Evolutionary conservation across 148 eudicot species (phyloP).

Genomic region (Rhododendron mucronatum): DNA sequence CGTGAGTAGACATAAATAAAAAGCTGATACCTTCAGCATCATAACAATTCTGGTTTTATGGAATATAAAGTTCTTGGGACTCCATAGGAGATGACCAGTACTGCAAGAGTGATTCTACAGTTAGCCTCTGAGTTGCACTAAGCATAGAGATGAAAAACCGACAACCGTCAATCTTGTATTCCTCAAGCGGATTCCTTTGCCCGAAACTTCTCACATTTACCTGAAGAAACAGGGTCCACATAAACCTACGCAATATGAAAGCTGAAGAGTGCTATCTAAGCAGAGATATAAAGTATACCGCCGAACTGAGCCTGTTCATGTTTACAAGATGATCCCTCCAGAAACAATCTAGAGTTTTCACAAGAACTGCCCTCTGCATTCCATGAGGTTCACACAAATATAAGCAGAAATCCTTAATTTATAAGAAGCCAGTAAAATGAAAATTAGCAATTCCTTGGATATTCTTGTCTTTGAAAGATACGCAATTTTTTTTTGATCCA

Average conservation of each 20-base stretch:
- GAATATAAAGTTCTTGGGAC: slow-evolving; percentile 51
- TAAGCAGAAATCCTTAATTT: neutral
- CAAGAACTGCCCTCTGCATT: slow-evolving; percentile 74
- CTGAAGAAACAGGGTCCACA: slow-evolving; percentile 32
- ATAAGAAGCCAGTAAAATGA: neutral
- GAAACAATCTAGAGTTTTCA: slow-evolving; percentile 85
- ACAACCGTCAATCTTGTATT: slow-evolving; percentile 97
- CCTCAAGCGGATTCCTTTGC: slow-evolving; percentile 95
- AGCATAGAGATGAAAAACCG: slow-evolving; percentile 97
- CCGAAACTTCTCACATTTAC: slow-evolving; percentile 97
- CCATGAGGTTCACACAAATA: slow-evolving; percentile 7
- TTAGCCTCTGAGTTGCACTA: slow-evolving; percentile 80
- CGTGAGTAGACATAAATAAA: neutral
- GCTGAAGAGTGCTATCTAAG: neutral
- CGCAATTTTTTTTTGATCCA: neutral
- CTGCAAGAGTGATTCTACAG: slow-evolving; percentile 77
- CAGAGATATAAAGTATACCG: slow-evolving; percentile 38
- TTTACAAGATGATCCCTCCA: slow-evolving; percentile 99
- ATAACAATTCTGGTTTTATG: slow-evolving; percentile 8
- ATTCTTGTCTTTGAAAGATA: neutral
- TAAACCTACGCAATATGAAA: slow-evolving; percentile 15
- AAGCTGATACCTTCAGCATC: neutral
- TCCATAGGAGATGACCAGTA: slow-evolving; percentile 92
- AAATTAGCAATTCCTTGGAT: neutral
- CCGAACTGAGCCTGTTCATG: slow-evolving; percentile 91